Conservation (phyloP, 1,284 basidiomycete species). For the Coniferiporia weirii region DNA sequence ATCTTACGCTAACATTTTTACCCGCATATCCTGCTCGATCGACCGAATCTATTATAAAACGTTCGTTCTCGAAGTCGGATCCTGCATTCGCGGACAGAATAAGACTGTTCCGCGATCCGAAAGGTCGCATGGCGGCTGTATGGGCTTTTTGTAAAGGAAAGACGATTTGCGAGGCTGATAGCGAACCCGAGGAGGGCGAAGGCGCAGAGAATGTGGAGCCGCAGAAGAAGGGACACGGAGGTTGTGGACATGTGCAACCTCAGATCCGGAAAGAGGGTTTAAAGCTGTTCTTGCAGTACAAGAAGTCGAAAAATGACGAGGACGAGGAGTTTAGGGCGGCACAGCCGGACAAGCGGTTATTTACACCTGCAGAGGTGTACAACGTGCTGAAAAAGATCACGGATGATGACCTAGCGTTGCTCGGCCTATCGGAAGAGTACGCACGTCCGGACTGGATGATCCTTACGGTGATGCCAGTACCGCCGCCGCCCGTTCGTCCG, state of each 20-base stretch:
- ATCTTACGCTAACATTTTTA: slow-evolving; percentile 57
- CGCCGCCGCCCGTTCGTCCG: slow-evolving; percentile 95
- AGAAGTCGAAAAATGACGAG: slow-evolving; percentile 88
- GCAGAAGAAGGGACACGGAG: slow-evolving; percentile 85
- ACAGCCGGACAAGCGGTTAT: slow-evolving; percentile 87
- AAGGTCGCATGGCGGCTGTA: slow-evolving; percentile 82
- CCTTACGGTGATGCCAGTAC: slow-evolving; percentile 94
- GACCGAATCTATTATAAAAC: slow-evolving; percentile 14
- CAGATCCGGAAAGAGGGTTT: slow-evolving; percentile 91
- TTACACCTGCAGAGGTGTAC: slow-evolving; percentile 88
- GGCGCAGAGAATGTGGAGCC: slow-evolving; percentile 66
- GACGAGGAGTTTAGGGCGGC: slow-evolving; percentile 86
- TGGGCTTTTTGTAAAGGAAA: slow-evolving; percentile 86
- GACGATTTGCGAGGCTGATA: slow-evolving; percentile 82
- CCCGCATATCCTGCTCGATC: slow-evolving; percentile 35
- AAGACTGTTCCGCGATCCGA: slow-evolving; percentile 81
- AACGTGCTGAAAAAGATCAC: slow-evolving; percentile 93
- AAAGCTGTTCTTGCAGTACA: slow-evolving; percentile 96
- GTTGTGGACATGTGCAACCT: slow-evolving; percentile 93
- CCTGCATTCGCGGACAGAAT: slow-evolving; percentile 79
- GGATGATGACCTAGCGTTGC: slow-evolving; percentile 82
- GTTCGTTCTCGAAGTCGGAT: slow-evolving; percentile 57
- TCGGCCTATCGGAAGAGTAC: slow-evolving; percentile 93
- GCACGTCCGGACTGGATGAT: slow-evolving; percentile 99
- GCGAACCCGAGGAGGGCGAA: slow-evolving; percentile 78